Conservation (phyloP, 1,139 yeast genomes). For the Meyerozyma smithsonii region DNA sequence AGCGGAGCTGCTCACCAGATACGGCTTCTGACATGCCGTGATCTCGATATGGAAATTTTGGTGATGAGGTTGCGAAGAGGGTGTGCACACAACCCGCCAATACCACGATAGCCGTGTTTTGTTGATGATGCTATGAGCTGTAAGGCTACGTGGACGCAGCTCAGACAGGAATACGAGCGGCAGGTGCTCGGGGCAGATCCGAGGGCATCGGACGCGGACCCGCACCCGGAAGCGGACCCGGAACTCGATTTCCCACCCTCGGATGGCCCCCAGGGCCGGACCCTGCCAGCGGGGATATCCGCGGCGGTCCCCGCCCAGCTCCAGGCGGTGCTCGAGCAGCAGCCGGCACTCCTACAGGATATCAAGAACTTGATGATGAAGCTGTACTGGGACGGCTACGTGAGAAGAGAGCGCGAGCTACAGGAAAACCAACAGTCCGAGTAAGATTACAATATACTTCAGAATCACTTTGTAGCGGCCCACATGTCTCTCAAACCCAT, state of each 20-base stretch:
- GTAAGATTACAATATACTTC: background rate
- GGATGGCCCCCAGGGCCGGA: background rate
- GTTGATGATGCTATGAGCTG: background rate
- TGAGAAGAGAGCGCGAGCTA: background rate
- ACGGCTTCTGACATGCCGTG: background rate
- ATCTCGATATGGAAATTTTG: conserved; percentile 1
- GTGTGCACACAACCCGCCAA: background rate
- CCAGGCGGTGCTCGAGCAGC: background rate
- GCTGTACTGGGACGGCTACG: conserved; percentile 4
- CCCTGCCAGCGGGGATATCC: background rate
- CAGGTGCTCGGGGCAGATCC: background rate
- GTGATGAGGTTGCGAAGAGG: conserved; percentile 2
- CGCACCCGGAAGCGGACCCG: no score
- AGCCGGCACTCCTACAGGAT: background rate
- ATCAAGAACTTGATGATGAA: conserved; percentile 1
- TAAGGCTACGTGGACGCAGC: background rate
- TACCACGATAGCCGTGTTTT: background rate
- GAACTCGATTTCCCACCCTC: background rate
- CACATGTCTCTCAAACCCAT: conserved; percentile 77
- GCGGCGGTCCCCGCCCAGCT: background rate
- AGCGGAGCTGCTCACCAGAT: conserved; percentile 19
- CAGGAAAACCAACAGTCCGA: background rate
- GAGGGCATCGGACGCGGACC: no score
- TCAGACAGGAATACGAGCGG: background rate
- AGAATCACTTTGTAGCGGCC: conserved; percentile 26